A percentile compares a stretch with the other conserved stretches of the same genome.
phyloP scores from a whole-genome alignment of 2,329 filamentous ascomycete genomes.

The Conoideocrella luteorostrata region DNA sequence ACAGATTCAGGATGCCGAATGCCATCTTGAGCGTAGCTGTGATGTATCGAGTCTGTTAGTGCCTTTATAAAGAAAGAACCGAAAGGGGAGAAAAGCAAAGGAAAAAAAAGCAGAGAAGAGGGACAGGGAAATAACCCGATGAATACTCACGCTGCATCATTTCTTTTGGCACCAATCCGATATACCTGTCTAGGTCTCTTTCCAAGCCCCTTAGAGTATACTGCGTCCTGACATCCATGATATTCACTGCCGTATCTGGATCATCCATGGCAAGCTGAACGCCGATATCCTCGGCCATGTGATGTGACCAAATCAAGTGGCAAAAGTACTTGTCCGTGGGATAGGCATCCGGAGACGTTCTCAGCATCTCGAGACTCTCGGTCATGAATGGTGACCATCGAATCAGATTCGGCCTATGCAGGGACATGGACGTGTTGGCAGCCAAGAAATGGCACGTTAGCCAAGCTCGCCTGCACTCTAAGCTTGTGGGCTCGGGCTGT shows the following conservation, averaged over 20 bases:
- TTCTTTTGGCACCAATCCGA: slow-evolving; percentile 44
- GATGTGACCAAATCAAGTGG: slow-evolving; percentile 53
- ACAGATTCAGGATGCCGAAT: slow-evolving; percentile 61
- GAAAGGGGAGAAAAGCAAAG: background rate
- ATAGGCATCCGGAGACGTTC: slow-evolving; percentile 46
- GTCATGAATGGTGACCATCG: slow-evolving; percentile 55
- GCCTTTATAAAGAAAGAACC: background rate
- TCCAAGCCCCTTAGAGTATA: slow-evolving; percentile 60
- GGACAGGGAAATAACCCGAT: background rate
- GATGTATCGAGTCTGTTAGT: background rate
- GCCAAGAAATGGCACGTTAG: slow-evolving; percentile 54
- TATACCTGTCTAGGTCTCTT: slow-evolving; percentile 56
- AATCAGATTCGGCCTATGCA: slow-evolving; percentile 55
- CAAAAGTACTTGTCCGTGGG: slow-evolving; percentile 52
- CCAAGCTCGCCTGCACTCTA: slow-evolving; percentile 53
- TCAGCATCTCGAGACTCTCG: slow-evolving; percentile 51
- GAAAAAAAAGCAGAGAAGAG: background rate
- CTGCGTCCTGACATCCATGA: slow-evolving; percentile 58
- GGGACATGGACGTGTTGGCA: slow-evolving; percentile 53
- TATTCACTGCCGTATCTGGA: slow-evolving; percentile 42
- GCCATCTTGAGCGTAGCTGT: slow-evolving; percentile 57
- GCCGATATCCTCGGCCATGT: slow-evolving; percentile 62
- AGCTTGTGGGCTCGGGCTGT: slow-evolving; percentile 44
- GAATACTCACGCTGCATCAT: slow-evolving; percentile 48
- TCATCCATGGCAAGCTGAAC: slow-evolving; percentile 64